phyloP scores from a whole-genome alignment of 2,329 filamentous ascomycete species.

The Colletotrichum spaethianum region DNA sequence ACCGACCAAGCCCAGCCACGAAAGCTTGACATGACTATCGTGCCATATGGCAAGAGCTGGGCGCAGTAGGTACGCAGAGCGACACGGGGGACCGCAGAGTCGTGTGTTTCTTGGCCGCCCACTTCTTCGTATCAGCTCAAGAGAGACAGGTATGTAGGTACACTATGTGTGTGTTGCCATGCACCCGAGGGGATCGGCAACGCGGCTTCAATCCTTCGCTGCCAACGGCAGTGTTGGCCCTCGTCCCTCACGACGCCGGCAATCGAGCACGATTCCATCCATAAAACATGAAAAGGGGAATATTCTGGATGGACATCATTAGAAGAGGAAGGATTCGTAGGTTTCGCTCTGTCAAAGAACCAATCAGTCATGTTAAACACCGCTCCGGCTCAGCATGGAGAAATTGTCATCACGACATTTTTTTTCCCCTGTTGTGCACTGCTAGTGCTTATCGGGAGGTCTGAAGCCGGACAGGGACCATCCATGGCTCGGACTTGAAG shows the following conservation, averaged over 20 bases:
- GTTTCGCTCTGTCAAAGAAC: not conserved
- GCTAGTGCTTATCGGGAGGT: conserved; percentile 26
- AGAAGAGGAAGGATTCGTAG: not conserved
- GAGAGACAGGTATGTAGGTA: not conserved
- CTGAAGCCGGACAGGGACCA: not conserved
- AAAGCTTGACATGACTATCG: conserved; percentile 28
- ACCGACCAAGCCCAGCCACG: conserved; percentile 20
- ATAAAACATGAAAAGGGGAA: not conserved
- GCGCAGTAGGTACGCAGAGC: not conserved
- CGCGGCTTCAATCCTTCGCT: not conserved
- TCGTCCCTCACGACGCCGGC: not conserved
- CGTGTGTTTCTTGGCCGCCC: not conserved
- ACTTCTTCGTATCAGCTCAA: not conserved
- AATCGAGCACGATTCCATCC: not conserved
- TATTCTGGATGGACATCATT: not conserved
- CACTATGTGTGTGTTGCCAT: not conserved
- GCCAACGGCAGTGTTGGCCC: not conserved
- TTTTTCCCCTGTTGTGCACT: not conserved
- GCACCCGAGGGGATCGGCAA: conserved; percentile 14
- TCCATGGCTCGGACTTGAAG: conserved; percentile 10
- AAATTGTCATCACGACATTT: conserved; percentile 15
- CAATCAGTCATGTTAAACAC: not conserved
- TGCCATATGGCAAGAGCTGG: not conserved
- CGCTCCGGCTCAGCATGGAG: not conserved
- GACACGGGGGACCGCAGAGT: not conserved